These are phyloP conservation scores for Trametes punicea DNA, from an alignment of 768 basidiomycete species.

Conservation along the genomic window DNA sequence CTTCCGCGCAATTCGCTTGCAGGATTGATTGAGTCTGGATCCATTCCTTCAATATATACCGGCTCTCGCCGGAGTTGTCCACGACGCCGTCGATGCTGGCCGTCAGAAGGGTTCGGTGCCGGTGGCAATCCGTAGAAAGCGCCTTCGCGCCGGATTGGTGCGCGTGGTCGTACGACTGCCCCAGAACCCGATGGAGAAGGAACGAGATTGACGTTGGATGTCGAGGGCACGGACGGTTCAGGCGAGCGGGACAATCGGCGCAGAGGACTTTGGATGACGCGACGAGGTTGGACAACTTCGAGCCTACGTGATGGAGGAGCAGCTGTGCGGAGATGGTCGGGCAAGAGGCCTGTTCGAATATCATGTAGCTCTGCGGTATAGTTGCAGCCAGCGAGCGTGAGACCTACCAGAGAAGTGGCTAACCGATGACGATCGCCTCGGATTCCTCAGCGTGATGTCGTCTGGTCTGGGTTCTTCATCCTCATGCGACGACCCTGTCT, in stretches of 20 bases:
- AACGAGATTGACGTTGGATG: neutral
- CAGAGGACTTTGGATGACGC: neutral
- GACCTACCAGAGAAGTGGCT: too few species aligned
- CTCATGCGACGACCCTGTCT: neutral
- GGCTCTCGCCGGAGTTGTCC: constrained; percentile 2
- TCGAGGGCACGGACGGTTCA: neutral
- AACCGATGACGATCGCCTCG: neutral
- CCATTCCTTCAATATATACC: constrained; percentile 3
- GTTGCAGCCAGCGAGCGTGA: too few species aligned
- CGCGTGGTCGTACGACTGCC: neutral
- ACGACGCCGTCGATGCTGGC: neutral
- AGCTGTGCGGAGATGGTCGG: too few species aligned
- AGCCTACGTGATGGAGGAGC: neutral
- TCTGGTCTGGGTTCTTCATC: neutral
- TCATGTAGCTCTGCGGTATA: too few species aligned
- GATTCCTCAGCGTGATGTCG: neutral
- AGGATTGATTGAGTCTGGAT: neutral
- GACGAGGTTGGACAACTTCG: neutral
- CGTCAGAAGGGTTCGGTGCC: neutral
- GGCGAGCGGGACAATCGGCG: neutral
- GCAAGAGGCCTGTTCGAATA: too few species aligned
- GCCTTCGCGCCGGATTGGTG: neutral
- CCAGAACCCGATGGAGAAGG: neutral
- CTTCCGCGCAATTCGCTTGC: constrained; percentile 1
- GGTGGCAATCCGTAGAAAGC: neutral